These are phyloP conservation scores for Gaeumannomyces tritici DNA, from an alignment of 2,329 filamentous ascomycete species.

Conservation along the genomic window DNA sequence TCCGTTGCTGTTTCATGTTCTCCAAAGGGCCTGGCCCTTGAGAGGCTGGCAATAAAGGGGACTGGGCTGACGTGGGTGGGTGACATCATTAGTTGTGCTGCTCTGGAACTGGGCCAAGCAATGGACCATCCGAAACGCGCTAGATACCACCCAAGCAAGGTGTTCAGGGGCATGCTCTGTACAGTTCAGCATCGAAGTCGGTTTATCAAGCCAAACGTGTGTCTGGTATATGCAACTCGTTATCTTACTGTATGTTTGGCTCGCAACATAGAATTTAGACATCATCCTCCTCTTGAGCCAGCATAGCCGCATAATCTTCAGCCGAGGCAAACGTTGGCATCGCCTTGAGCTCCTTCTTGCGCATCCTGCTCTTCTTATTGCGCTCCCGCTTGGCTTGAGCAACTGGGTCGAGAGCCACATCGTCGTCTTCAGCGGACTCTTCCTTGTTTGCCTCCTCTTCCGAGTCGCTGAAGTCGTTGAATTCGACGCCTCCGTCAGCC, in stretches of 20 bases:
- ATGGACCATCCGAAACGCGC: background rate
- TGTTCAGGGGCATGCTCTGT: background rate
- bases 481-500: constrained; percentile 21
- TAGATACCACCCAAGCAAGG: background rate
- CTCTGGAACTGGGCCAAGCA: background rate
- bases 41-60: too few relatives aligned
- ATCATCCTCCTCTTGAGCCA: constrained; percentile 60
- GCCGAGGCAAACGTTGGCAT: constrained; percentile 87
- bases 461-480: constrained; percentile 30
- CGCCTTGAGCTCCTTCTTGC: constrained; percentile 76
- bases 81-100: too few relatives aligned
- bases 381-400: constrained; percentile 22
- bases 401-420: constrained; percentile 30
- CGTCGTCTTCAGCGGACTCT: constrained; percentile 24
- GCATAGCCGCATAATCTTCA: constrained; percentile 84
- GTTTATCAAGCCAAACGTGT: background rate
- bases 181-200: background rate
- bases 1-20: background rate
- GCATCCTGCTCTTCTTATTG: constrained; percentile 42
- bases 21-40: too few relatives aligned
- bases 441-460: constrained; percentile 28
- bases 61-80: too few relatives aligned
- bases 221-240: background rate
- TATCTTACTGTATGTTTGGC: constrained; percentile 9
- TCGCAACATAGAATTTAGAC: background rate